Conservation (phyloP, 495 filamentous ascomycete species). For the Tuber brumale region DNA sequence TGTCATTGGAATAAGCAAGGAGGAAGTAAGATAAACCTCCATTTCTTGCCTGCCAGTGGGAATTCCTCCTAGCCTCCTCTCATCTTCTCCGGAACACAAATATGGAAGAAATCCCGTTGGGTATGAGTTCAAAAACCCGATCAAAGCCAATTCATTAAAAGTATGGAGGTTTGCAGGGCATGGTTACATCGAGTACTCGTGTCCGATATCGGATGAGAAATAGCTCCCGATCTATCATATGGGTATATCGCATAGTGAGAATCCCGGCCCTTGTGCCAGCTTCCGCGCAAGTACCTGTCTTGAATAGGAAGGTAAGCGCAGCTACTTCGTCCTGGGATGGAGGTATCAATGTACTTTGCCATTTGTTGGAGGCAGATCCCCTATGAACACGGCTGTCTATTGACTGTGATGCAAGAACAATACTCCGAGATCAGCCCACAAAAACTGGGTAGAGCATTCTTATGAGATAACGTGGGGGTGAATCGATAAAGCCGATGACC, state of each 20-base stretch:
- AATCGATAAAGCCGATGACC: no score
- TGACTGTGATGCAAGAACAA: neutral
- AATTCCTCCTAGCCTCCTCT: neutral
- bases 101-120: neutral
- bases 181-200: neutral
- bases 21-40: neutral
- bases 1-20: neutral
- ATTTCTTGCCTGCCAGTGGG: neutral
- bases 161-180: neutral
- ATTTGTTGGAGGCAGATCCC: neutral
- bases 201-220: neutral
- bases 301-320: neutral
- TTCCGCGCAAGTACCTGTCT: neutral
- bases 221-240: neutral
- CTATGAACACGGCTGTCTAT: neutral
- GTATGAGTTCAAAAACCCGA: neutral
- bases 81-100: neutral
- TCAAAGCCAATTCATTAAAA: neutral
- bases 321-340: neutral
- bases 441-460: neutral
- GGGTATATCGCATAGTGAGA: neutral
- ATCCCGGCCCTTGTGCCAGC: neutral
- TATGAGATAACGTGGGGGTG: no score
- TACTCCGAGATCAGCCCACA: neutral
- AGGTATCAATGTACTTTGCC: neutral